phyloP scores from a whole-genome alignment of 139 green algal genomes.

The Zygnema circumcarinatum region DNA sequence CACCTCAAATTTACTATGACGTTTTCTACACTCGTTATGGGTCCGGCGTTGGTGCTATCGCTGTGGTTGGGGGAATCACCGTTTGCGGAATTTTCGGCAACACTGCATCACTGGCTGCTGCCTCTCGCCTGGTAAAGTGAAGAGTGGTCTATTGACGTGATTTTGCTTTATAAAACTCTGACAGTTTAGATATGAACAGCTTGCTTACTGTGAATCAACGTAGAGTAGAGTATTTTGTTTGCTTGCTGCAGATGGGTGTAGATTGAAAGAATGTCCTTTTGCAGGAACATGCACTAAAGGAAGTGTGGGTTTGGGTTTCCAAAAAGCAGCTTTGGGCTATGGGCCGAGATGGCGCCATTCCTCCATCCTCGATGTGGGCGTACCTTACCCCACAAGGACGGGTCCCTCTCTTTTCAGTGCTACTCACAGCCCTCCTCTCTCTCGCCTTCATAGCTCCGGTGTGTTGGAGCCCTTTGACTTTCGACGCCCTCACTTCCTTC shows the following conservation, averaged over 20 bases:
- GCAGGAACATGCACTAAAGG: too few species aligned
- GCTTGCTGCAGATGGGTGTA: too few species aligned
- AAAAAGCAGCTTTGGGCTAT: not conserved
- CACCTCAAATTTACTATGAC: conserved; percentile 8
- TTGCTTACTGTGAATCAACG: too few species aligned
- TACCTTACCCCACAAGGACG: not conserved
- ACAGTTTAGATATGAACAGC: too few species aligned
- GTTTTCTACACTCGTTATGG: not conserved
- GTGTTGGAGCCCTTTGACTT: conserved; percentile 19
- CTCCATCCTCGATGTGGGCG: not conserved
- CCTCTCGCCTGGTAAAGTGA: not conserved
- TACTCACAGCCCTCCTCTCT: not conserved
- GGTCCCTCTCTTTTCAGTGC: not conserved
- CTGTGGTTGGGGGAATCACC: not conserved
- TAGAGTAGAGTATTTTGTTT: too few species aligned
- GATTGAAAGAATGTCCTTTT: too few species aligned
- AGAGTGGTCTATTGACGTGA: too few species aligned
- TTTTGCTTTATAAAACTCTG: too few species aligned
- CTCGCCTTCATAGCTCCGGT: not conserved
- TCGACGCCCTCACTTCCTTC: conserved; percentile 64
- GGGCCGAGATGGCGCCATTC: not conserved
- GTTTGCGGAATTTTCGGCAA: not conserved
- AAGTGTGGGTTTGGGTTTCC: too few species aligned
- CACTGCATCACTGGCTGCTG: not conserved
- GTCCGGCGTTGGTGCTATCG: not conserved